Conservation (phyloP, 1,284 basidiomycete species). For the Salmacisia buchloeana region DNA sequence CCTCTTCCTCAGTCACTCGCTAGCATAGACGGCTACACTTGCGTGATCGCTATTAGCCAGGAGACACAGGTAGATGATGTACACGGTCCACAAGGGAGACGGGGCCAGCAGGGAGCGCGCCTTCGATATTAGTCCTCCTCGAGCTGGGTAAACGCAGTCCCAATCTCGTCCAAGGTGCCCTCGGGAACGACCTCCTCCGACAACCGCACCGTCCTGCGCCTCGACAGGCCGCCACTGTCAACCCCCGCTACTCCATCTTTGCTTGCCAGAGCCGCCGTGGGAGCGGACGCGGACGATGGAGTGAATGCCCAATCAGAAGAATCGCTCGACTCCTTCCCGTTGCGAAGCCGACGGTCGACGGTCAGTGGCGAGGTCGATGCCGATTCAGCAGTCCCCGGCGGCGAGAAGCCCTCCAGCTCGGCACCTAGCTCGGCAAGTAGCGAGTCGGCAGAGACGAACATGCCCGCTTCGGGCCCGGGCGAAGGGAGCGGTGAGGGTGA, state of each 20-base stretch:
- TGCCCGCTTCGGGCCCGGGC: slow-evolving; percentile 4
- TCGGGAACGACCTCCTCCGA: not conserved
- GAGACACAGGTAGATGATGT: too few relatives aligned
- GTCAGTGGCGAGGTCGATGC: too few relatives aligned
- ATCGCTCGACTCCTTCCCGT: not conserved
- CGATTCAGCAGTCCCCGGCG: too few relatives aligned
- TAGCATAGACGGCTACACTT: too few relatives aligned
- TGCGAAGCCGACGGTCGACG: not conserved
- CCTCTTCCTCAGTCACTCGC: too few relatives aligned
- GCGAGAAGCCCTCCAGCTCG: not conserved
- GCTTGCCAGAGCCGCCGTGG: not conserved
- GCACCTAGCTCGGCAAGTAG: not conserved
- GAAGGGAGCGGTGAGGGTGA: not conserved
- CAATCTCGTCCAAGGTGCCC: slow-evolving; percentile 1
- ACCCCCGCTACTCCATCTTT: not conserved
- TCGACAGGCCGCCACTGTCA: not conserved
- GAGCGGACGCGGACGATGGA: not conserved
- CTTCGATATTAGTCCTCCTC: too few relatives aligned
- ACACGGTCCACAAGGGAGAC: too few relatives aligned
- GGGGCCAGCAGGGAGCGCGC: too few relatives aligned
- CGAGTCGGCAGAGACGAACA: slow-evolving; percentile 7
- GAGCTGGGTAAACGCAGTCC: not conserved
- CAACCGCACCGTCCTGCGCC: not conserved
- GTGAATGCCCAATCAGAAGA: not conserved
- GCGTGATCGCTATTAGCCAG: too few relatives aligned